phyloP scores from a whole-genome alignment of 169 alveolate species.

The Plasmodium fragile region DNA sequence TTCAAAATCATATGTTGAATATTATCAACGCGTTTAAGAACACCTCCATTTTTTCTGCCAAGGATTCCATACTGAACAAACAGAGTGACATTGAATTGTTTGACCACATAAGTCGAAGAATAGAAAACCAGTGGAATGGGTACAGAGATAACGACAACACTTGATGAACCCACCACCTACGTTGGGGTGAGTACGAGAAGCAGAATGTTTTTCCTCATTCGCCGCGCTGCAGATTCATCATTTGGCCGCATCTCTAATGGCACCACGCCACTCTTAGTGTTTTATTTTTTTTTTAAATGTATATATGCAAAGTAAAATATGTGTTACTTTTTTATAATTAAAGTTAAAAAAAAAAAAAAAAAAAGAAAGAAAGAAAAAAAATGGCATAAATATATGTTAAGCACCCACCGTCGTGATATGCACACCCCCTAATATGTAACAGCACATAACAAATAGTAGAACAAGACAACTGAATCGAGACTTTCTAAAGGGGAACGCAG shows the following conservation, averaged over 20 bases:
- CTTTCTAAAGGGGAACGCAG: background rate
- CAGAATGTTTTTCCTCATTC: background rate
- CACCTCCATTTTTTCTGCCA: slow-evolving; percentile 64
- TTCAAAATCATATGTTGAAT: slow-evolving; percentile 65
- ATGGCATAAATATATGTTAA: background rate
- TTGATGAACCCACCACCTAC: background rate
- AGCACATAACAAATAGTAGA: background rate
- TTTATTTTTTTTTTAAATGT: slow-evolving; percentile 7
- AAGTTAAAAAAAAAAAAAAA: background rate
- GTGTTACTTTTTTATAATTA: background rate
- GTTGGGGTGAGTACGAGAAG: background rate
- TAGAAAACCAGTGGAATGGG: slow-evolving; percentile 20
- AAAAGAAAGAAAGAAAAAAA: background rate
- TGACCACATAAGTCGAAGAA: slow-evolving; percentile 33
- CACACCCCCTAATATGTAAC: background rate
- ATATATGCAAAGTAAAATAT: background rate
- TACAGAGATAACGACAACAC: slow-evolving; percentile 19
- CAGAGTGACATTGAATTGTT: slow-evolving; percentile 35
- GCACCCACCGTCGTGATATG: background rate
- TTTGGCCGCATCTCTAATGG: background rate
- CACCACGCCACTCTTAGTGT: background rate
- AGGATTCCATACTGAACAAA: slow-evolving; percentile 36
- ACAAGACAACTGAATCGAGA: background rate
- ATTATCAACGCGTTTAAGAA: slow-evolving; percentile 73
- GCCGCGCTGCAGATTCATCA: background rate